Evolutionary conservation across 2,329 filamentous ascomycete genomes (phyloP), one percentile per base, ranked within the genome.

Genomic region (Diatrype stigma): DNA sequence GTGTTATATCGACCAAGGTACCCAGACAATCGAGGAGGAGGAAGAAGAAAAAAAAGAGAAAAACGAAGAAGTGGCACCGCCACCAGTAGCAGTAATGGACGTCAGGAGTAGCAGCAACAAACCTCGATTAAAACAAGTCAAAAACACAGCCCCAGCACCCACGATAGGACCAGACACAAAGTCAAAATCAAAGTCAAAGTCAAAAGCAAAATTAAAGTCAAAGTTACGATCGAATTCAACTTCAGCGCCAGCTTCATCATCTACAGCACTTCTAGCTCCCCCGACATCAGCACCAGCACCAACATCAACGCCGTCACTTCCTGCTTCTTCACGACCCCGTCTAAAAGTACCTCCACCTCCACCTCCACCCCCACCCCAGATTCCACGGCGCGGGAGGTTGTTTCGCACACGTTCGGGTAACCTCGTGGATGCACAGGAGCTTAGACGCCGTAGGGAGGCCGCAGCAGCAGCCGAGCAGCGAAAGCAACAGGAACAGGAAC

Each of bases 341-440:
- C n/a, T n/a, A n/a, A n/a, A n/a, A n/a, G n/a, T n/a, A n/a, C 51
- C 45, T 1, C 48, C 42, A 3, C 46, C 46, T 23, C 14, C 35
- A 45, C 7, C 17, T 38, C 52, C 14, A 32, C 42, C 12, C 42
- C 46, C 7, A 45, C 53, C 14, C 19, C 56, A n/a, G n/a, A n/a
- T n/a, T 2, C 30, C 44, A 21, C 54, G 38, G 3, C 55, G 55
- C 28, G 55, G 55, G 2, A 60, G 60, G 21, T 53, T 64, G 22
- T 60, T 58, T 40, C 59, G 63, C 49, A 60, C 56, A 17, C 56
- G 59, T 6, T 66, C 63, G 6, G 64, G 63, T 2, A 58, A 53
- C 45, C 53, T 66, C n/a, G 60, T 51, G 3, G 63, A 42, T 21
- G 51, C 50, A 11, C 52, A 56, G 26, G 58, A 67, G 46, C 50